Percentiles rank a stretch among this genome's conserved stretches.
These are phyloP conservation scores for Dioscorea cayenensis DNA, from an alignment of 116 monocot species.

Conservation along the genomic window DNA sequence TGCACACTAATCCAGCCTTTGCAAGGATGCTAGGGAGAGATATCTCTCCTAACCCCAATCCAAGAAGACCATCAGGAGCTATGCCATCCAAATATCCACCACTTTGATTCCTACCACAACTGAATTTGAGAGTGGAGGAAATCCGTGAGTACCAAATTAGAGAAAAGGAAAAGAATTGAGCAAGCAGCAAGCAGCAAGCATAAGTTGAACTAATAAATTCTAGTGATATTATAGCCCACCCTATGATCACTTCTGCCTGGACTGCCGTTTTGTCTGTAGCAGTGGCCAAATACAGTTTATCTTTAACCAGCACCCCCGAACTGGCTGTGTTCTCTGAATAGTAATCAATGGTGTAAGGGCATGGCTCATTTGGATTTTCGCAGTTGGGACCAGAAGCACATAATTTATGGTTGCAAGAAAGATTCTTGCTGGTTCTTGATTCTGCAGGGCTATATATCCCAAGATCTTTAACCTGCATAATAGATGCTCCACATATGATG, in stretches of 20 bases:
- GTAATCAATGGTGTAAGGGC: slow-evolving; percentile 70
- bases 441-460: slow-evolving; percentile 70
- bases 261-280: slow-evolving; percentile 24
- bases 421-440: slow-evolving; percentile 75
- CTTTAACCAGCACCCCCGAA: slow-evolving; percentile 73
- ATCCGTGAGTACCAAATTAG: not conserved
- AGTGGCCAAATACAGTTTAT: slow-evolving; percentile 54
- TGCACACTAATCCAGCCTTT: slow-evolving; percentile 59
- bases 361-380: slow-evolving; percentile 59
- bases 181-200: not conserved
- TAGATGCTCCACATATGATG: slow-evolving; percentile 83
- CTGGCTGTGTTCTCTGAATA: slow-evolving; percentile 88
- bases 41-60: slow-evolving; percentile 73
- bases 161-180: not conserved
- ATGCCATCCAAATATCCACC: slow-evolving; percentile 89
- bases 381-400: slow-evolving; percentile 53
- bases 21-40: slow-evolving; percentile 83
- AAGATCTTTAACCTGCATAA: slow-evolving; percentile 95
- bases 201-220: not conserved
- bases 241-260: slow-evolving; percentile 63
- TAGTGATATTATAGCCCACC: slow-evolving; percentile 29
- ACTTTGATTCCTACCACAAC: slow-evolving; percentile 86
- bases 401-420: slow-evolving; percentile 76
- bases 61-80: slow-evolving; percentile 96
- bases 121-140: slow-evolving; percentile 16